Percentiles rank a stretch among this genome's conserved stretches.
These are phyloP conservation scores for Capniomyces stellatus DNA, from an alignment of 371 early-diverging fungal genomes.

Conservation along the genomic window DNA sequence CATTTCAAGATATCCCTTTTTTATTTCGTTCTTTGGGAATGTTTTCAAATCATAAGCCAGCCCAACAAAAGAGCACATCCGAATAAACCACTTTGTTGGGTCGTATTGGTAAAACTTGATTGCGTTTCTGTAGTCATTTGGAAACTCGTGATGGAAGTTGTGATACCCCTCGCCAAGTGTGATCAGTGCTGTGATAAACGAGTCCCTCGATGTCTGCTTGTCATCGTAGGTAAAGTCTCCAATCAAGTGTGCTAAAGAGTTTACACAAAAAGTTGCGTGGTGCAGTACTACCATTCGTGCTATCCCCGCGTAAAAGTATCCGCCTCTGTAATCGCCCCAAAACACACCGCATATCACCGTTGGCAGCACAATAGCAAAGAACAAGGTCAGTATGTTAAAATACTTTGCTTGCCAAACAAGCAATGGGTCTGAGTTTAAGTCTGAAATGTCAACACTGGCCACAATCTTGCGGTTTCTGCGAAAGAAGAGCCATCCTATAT, in stretches of 20 bases:
- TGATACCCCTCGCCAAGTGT: constrained; percentile 76
- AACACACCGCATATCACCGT: constrained; percentile 61
- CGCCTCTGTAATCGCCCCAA: constrained; percentile 85
- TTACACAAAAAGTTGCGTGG: constrained; percentile 90
- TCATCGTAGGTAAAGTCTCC: constrained; percentile 65
- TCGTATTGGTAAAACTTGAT: constrained; percentile 79
- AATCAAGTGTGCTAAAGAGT: constrained; percentile 65
- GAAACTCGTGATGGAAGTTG: constrained; percentile 91
- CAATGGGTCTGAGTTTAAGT: constrained; percentile 58
- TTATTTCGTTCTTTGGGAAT: constrained; percentile 78
- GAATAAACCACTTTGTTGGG: constrained; percentile 90
- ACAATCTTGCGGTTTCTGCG: constrained; percentile 45
- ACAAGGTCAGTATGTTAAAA: constrained; percentile 48
- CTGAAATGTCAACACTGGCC: constrained; percentile 67
- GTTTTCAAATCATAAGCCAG: constrained; percentile 73
- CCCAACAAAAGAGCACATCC: constrained; percentile 38
- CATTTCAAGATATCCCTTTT: constrained; percentile 67
- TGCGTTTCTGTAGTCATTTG: constrained; percentile 89
- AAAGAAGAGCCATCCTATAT: constrained; percentile 81
- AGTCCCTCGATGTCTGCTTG: constrained; percentile 58
- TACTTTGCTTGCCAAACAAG: constrained; percentile 67
- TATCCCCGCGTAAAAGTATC: constrained; percentile 69
- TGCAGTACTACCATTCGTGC: constrained; percentile 64
- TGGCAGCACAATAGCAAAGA: constrained; percentile 58
- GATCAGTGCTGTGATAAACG: constrained; percentile 58